Base-by-base conservation (phyloP, 2,329 filamentous ascomycete species). In the Arthrinium phaeospermum region DNA sequence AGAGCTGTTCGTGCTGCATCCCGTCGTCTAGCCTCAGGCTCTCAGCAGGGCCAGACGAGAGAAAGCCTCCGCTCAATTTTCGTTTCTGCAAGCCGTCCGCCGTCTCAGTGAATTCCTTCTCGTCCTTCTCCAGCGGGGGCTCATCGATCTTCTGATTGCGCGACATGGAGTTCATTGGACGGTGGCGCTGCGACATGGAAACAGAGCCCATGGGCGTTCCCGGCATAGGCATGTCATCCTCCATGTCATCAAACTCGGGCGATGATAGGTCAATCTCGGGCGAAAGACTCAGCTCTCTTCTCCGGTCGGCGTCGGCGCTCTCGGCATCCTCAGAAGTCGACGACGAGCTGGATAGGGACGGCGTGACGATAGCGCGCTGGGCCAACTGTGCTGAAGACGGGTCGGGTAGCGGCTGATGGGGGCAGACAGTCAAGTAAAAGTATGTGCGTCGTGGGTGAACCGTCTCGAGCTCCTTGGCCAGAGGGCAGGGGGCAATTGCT, bases 61-160 rank as follows among this genome's bases (percentile, higher is more conserved):
- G 80, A 45, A 85, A 73, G 53, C 85, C 85, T 41, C 87, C 86
- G 64, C 81, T 86, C 30, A 91, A 84, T 78, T 91, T 92, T 74
- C 89, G 85, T 80, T 90, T 91, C 78, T 90, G 94, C 77, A 98
- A 89, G 68, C 92, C 94, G 76, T 94, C 94, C 22, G 96, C 96
- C 1, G 95, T 98, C 83, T 97, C 94, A 8, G 96, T 98, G 80
- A 99, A 99, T 82, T 98, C 96, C 79, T 93, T 94, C 86, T 98
- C 96, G 77, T 98, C 96, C 78, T 93, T 94, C 84, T 98, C 96
- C 49, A 98, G 87, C 22, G 95, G 94, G 70, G 96, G 95, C 75
- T 94, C 96, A 34, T 93, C 91, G n/a, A 92, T 93, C 73, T 93
- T 91, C 73, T 91, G 88, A 74, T 89, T 91, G 77, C 92, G 89